Evolutionary conservation across 176 grass and related monocot genomes (phyloP).

Genomic region (Aechmea fasciata): DNA sequence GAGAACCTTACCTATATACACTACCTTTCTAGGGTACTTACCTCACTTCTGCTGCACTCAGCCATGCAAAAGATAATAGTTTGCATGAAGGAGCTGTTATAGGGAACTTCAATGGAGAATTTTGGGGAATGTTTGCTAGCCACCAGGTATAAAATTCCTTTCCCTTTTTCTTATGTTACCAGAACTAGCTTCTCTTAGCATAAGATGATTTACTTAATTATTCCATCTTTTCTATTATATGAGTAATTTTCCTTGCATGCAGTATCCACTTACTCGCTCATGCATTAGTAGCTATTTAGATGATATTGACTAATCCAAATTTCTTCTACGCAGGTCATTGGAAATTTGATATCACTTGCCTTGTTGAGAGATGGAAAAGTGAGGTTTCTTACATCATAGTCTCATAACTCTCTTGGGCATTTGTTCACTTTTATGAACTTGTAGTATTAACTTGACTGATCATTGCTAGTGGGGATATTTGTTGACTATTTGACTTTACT

Average conservation of each 20-base stretch:
- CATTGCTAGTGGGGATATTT: neutral
- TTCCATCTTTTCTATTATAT: neutral
- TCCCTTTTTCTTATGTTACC: neutral
- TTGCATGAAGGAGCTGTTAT: conserved; percentile 68
- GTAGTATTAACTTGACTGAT: conserved; percentile 1
- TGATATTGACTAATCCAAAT: neutral
- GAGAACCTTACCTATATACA: neutral
- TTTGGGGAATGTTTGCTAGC: conserved; percentile 94
- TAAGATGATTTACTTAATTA: neutral
- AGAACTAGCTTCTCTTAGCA: neutral
- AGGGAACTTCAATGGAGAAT: conserved; percentile 89
- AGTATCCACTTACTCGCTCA: neutral
- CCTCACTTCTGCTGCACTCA: conserved; percentile 74
- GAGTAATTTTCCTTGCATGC: neutral
- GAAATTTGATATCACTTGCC: conserved; percentile 88
- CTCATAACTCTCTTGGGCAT: neutral
- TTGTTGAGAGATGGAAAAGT: conserved; percentile 67
- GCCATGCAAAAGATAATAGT: conserved; percentile 69
- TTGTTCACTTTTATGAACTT: conserved; percentile 6
- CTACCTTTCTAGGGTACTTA: conserved; percentile 57
- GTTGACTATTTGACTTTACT: no score
- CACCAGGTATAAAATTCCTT: conserved; percentile 43
- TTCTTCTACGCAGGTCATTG: conserved; percentile 56
- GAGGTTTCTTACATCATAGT: conserved; percentile 13
- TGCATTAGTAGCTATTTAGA: neutral